These are phyloP conservation scores for Xylaria bambusicola DNA, from an alignment of 495 filamentous ascomycete genomes.

Conservation along the genomic window DNA sequence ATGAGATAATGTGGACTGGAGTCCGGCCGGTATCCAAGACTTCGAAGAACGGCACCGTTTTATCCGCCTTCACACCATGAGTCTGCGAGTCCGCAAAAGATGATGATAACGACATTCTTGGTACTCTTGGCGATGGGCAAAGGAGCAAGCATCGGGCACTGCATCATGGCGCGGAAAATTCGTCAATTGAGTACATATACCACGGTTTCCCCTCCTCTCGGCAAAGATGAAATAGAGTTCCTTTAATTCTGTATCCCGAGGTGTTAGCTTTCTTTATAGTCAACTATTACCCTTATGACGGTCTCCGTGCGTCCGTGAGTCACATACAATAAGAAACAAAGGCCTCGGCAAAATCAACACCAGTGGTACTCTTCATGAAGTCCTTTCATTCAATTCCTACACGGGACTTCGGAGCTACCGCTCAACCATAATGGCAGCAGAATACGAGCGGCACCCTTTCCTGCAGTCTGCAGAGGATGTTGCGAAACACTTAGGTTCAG, in stretches of 20 bases:
- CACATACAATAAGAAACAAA: too few species aligned
- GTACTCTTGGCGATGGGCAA: conserved; percentile 17
- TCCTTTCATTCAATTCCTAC: not conserved
- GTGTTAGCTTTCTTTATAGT: not conserved
- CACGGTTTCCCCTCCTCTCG: not conserved
- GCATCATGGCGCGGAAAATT: not conserved
- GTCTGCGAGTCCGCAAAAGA: not conserved
- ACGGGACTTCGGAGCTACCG: not conserved
- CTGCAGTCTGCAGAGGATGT: conserved; percentile 55
- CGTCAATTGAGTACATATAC: not conserved
- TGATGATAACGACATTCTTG: conserved; percentile 16
- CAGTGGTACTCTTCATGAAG: conserved; percentile 9
- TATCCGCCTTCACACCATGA: conserved; percentile 3
- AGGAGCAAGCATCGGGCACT: not conserved
- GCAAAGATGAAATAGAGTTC: conserved; percentile 12
- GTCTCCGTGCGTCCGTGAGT: too few species aligned
- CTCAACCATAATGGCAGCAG: conserved; percentile 39
- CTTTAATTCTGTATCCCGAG: not conserved
- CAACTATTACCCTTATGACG: too few species aligned
- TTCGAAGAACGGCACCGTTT: conserved; percentile 9
- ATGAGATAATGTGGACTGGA: not conserved
- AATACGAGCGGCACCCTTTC: conserved; percentile 54
- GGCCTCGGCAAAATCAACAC: not conserved
- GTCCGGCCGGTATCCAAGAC: not conserved
- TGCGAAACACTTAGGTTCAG: conserved; percentile 50